Base-by-base conservation (phyloP, 2,329 filamentous ascomycete genomes). In the Fusarium equiseti region DNA sequence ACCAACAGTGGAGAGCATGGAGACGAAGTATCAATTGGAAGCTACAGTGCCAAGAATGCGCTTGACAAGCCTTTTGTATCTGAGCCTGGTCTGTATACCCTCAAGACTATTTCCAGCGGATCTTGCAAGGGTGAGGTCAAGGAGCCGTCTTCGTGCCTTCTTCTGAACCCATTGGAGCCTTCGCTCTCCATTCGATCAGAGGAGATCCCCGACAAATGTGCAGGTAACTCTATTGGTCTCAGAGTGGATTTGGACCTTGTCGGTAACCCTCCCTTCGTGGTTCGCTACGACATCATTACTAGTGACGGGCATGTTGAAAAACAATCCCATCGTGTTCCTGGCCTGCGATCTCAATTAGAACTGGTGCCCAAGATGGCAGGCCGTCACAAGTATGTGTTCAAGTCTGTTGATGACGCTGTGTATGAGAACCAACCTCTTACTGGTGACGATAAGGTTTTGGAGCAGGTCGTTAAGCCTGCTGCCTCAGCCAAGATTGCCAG, bases 131-230 rank as follows among this genome's bases (percentile, higher is more conserved):
- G 96, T 48, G 95, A 98, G 73, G 90, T 99, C 7, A 87, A 95
- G 70, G 96, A 99, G 79, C 96, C 96, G 29, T 93, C 95, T 4
- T 96, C 95, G n/a, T 98, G 95, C 79, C 85, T 97, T 63, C 84
- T 99, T 57, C 86, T 97, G 71, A 99, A 98, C 72, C 96, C 96
- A 8, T 91, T 96, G 1, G 91, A 97, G 80, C 96, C 96, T 12
- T 89, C 91, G 59, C 80, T 99, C 62, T 85, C 88, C 7, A 84
- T 99, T 52, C 87, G 87, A 32, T 86, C 90, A 9, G 92, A 97
- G 73, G 91, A 94, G 68, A 94, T 99, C 45, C 92, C 93, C 55
- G 96, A 99, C 80, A 97, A 97, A 78, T 99, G 96, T 79, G 95
- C 95, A 38, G 94, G 95, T 50, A 97, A 94, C 76, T 94, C 96